These are phyloP conservation scores for Salvia hispanica DNA, from an alignment of 257 asterid genomes.

Conservation along the genomic window DNA sequence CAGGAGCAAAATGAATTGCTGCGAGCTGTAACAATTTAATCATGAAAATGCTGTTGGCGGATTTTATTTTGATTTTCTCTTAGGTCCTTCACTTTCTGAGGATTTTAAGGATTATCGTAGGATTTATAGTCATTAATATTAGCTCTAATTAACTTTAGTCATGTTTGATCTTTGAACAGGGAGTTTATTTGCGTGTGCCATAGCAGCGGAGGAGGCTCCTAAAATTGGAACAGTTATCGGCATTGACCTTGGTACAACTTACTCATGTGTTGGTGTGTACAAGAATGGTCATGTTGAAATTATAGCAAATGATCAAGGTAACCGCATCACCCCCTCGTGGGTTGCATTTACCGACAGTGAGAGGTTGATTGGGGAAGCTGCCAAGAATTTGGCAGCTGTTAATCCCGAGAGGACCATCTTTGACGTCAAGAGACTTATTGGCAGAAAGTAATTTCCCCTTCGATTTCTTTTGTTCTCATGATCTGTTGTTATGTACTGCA, in stretches of 20 bases:
- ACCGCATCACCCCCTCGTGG: slow-evolving; percentile 84
- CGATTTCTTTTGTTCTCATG: slow-evolving; percentile 7
- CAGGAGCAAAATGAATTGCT: not conserved
- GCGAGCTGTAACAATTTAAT: not conserved
- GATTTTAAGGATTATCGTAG: not conserved
- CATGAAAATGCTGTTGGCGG: not conserved
- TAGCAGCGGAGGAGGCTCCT: slow-evolving; percentile 60
- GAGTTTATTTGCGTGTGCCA: slow-evolving; percentile 46
- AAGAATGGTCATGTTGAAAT: slow-evolving; percentile 73
- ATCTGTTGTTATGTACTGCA: not conserved
- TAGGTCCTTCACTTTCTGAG: not conserved
- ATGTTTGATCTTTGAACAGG: slow-evolving; percentile 43
- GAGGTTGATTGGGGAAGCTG: slow-evolving; percentile 85
- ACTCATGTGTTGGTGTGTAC: slow-evolving; percentile 83
- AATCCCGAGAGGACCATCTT: slow-evolving; percentile 86
- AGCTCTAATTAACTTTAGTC: not conserved
- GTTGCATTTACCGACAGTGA: slow-evolving; percentile 69
- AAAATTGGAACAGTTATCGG: slow-evolving; percentile 75
- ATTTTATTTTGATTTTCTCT: not conserved
- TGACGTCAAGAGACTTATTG: slow-evolving; percentile 95
- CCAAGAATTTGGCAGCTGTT: slow-evolving; percentile 91
- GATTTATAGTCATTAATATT: not conserved
- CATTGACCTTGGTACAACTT: slow-evolving; percentile 75
- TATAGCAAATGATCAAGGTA: slow-evolving; percentile 80
- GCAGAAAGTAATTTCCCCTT: slow-evolving; percentile 70